Evolutionary conservation across 2,329 filamentous ascomycete species (phyloP).

Genomic region (Aureobasidium uvarum): DNA sequence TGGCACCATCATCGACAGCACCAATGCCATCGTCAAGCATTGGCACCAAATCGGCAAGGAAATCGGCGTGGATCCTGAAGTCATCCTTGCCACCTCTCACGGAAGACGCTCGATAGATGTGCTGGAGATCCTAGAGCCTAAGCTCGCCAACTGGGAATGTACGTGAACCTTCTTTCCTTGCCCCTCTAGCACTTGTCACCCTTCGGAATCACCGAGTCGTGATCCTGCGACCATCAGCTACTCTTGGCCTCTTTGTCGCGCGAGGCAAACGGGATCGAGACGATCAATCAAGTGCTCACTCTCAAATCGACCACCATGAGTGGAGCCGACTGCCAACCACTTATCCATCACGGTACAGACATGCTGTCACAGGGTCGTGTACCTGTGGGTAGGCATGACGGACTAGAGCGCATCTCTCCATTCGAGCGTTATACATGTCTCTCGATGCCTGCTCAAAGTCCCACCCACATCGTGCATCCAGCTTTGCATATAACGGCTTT

Average conservation of each 20-base stretch:
- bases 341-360: constrained; percentile 2
- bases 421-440: constrained; percentile 22
- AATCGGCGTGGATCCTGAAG: constrained; percentile 77
- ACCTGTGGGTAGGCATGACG: not conserved
- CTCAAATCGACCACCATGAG: constrained; percentile 7
- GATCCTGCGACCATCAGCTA: not conserved
- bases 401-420: constrained; percentile 1
- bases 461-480: constrained; percentile 4
- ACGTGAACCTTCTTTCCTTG: constrained; percentile 43
- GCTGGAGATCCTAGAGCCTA: constrained; percentile 72
- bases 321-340: not conserved
- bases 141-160: constrained; percentile 93
- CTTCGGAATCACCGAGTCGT: not conserved
- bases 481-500: constrained; percentile 18
- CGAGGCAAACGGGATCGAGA: not conserved
- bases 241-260: not conserved
- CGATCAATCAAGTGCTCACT: constrained; percentile 22
- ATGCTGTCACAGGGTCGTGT: constrained; percentile 7
- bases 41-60: constrained; percentile 76
- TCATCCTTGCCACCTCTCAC: constrained; percentile 87
- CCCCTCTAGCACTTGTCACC: not conserved
- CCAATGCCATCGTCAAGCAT: constrained; percentile 71
- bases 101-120: constrained; percentile 87
- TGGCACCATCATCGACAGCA: constrained; percentile 81
- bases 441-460: constrained; percentile 8